A percentile compares a stretch with the other conserved stretches of the same genome.
These are phyloP conservation scores for Castanea crenata DNA, from an alignment of 306 rosid species.

Conservation along the genomic window DNA sequence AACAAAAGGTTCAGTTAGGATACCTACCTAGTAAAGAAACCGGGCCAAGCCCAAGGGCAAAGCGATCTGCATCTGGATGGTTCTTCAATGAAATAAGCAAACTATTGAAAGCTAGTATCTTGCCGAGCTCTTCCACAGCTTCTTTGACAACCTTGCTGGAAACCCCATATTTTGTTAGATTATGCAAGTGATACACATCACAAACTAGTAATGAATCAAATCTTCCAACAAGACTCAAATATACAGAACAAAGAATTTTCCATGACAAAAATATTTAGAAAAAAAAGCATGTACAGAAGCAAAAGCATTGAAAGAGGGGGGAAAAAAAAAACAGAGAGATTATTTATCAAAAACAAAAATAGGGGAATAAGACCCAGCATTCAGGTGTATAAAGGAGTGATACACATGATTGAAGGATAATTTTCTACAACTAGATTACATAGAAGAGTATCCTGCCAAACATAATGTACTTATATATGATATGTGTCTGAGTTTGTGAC, in stretches of 20 bases:
- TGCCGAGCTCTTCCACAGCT: constrained; percentile 74
- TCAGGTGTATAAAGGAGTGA: not conserved
- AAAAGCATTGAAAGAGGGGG: not conserved
- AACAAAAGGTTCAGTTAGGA: constrained; percentile 3
- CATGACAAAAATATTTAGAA: not conserved
- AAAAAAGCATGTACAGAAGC: constrained; percentile 14
- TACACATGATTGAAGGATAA: not conserved
- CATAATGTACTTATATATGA: not conserved
- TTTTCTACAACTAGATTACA: not conserved
- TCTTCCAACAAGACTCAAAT: constrained; percentile 7
- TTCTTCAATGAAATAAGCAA: constrained; percentile 76
- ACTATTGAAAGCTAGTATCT: constrained; percentile 57
- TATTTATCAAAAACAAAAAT: not conserved
- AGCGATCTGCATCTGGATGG: constrained; percentile 62
- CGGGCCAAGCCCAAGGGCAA: constrained; percentile 90
- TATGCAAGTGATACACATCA: not conserved
- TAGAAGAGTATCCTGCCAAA: not conserved
- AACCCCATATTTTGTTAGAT: constrained; percentile 34
- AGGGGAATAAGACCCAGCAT: not conserved
- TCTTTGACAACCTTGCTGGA: constrained; percentile 63
- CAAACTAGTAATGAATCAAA: constrained; percentile 6
- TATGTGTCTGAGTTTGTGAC: not conserved
- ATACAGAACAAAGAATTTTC: not conserved
- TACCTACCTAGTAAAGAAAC: constrained; percentile 71
- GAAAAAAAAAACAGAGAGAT: not conserved